Conservation (phyloP, 2,329 filamentous ascomycete species). For the Huntiella decipiens region DNA sequence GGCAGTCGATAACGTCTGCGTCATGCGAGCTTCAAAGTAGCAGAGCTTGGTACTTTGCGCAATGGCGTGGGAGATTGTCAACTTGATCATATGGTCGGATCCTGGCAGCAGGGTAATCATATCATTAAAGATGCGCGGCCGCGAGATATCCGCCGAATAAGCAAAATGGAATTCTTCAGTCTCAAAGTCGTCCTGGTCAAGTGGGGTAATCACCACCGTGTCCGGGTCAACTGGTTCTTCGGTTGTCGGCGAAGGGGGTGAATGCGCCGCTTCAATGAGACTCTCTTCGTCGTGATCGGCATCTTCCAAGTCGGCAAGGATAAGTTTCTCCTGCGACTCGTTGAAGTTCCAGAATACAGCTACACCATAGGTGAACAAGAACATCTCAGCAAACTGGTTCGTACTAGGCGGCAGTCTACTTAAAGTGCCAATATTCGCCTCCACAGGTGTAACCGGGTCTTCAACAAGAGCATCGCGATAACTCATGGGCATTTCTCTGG, state of each 20-base stretch:
- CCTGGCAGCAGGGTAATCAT: constrained; percentile 93
- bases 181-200: constrained; percentile 82
- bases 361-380: constrained; percentile 91
- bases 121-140: constrained; percentile 90
- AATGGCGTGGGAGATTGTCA: constrained; percentile 93
- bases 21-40: constrained; percentile 93
- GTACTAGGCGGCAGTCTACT: constrained; percentile 48
- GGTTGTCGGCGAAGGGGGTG: neutral
- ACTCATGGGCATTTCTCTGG: constrained; percentile 6
- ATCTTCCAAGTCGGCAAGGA: constrained; percentile 86
- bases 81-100: constrained; percentile 93
- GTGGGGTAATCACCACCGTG: constrained; percentile 51
- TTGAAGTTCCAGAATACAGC: constrained; percentile 99
- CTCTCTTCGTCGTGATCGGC: constrained; percentile 45
- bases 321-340: constrained; percentile 87
- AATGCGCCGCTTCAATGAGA: neutral
- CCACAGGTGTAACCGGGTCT: neutral
- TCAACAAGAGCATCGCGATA: constrained; percentile 6
- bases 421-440: constrained; percentile 14
- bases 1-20: constrained; percentile 77
- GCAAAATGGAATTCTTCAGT: constrained; percentile 98
- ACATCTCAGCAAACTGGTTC: constrained; percentile 80
- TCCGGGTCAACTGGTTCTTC: constrained; percentile 9
- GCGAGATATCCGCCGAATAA: constrained; percentile 69
- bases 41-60: constrained; percentile 92